These are phyloP conservation scores for Nakazawaea ernobii DNA, from an alignment of 805 yeast species.

Conservation along the genomic window DNA sequence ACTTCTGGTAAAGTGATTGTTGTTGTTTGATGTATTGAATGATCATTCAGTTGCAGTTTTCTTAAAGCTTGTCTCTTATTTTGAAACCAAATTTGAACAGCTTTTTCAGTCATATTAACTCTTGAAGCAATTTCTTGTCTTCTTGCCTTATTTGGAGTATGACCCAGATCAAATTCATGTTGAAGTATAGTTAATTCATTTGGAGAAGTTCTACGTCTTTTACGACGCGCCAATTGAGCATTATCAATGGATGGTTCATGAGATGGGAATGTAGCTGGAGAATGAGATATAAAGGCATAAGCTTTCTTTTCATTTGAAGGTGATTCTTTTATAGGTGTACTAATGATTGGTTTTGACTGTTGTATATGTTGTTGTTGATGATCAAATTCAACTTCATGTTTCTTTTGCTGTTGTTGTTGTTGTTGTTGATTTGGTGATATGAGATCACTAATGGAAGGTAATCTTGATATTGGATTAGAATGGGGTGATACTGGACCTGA, in stretches of 20 bases:
- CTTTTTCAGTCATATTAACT: slow-evolving; percentile 94
- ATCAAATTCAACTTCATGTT: neutral
- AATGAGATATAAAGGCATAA: slow-evolving; percentile 90
- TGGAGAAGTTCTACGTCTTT: slow-evolving; percentile 92
- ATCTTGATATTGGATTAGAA: neutral
- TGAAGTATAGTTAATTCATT: slow-evolving; percentile 78
- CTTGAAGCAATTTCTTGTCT: slow-evolving; percentile 73
- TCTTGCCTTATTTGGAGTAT: slow-evolving; percentile 74
- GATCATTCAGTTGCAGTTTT: slow-evolving; percentile 24
- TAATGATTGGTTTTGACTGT: neutral
- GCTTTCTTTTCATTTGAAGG: slow-evolving; percentile 22
- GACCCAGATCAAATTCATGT: slow-evolving; percentile 66
- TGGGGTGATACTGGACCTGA: neutral
- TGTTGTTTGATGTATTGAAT: slow-evolving; percentile 9
- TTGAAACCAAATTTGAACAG: slow-evolving; percentile 98
- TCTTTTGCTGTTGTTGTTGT: neutral
- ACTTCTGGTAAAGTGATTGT: slow-evolving; percentile 11
- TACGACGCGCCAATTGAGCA: slow-evolving; percentile 88
- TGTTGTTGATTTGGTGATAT: neutral
- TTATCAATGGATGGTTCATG: slow-evolving; percentile 84
- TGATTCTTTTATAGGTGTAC: neutral
- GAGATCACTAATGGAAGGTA: slow-evolving; percentile 1
- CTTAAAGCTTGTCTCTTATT: slow-evolving; percentile 84
- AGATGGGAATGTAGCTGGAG: slow-evolving; percentile 80
- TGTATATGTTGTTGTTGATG: neutral